Percentiles rank a stretch among this genome's conserved stretches.
These are phyloP conservation scores for Epichloe festucae DNA, from an alignment of 2,329 filamentous ascomycete species.

Conservation along the genomic window DNA sequence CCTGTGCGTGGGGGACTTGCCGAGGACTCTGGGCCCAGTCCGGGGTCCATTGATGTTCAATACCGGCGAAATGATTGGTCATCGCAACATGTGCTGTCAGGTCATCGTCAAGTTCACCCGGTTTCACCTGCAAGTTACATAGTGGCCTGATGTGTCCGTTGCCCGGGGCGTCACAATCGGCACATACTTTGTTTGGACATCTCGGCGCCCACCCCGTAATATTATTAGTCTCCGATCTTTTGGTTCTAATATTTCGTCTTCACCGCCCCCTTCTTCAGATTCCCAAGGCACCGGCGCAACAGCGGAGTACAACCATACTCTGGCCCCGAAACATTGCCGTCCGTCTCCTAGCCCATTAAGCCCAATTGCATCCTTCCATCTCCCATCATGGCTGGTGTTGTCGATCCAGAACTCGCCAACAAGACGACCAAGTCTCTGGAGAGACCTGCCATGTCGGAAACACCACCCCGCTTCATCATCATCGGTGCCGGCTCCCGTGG, in stretches of 20 bases:
- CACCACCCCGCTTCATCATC: constrained; percentile 56
- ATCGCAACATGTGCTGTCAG: too few species aligned
- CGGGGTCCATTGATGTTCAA: constrained; percentile 6
- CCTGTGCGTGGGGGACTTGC: too few species aligned
- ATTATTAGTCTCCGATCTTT: neutral
- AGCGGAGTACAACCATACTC: too few species aligned
- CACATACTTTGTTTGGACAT: neutral
- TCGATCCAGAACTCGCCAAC: constrained; percentile 13
- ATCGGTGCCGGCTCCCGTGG: constrained; percentile 77
- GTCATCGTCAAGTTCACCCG: too few species aligned
- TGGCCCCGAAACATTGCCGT: too few species aligned
- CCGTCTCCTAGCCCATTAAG: neutral
- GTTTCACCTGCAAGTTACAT: too few species aligned
- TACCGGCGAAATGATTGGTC: constrained; percentile 6
- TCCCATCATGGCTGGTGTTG: constrained; percentile 11
- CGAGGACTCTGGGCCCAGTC: neutral
- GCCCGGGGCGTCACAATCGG: neutral
- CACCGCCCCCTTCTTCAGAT: neutral
- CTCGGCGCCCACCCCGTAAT: too few species aligned
- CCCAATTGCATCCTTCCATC: neutral
- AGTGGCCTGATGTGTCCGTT: neutral
- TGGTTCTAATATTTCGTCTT: neutral
- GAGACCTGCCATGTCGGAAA: constrained; percentile 31
- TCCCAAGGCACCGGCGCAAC: too few species aligned
- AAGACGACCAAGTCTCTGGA: constrained; percentile 19